Evolutionary conservation across 495 filamentous ascomycete species (phyloP), one percentile per base, ranked within the genome.

Genomic region (Aspergillus carlsbadensis): DNA sequence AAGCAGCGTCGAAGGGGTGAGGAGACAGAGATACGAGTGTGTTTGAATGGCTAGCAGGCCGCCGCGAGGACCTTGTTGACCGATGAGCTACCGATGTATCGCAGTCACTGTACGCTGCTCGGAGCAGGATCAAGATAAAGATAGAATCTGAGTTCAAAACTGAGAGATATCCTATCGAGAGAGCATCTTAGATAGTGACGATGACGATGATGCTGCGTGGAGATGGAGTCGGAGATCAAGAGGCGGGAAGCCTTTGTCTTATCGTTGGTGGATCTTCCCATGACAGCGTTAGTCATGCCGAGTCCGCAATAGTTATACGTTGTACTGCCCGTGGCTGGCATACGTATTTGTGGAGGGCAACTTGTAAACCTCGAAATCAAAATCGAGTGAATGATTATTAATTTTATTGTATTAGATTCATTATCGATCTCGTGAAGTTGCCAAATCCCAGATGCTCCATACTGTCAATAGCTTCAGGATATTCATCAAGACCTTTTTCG

Each of bases 401-500:
- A n/a, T n/a, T n/a, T n/a, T n/a, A n/a, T n/a, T n/a, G n/a, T 22
- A 43, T 43, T 43, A 10, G 17, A 24, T 13, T 29, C 42, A 45
- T 45, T 26, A 45, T 29, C 26, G 26, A 29, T 45, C 3, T 22
- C n/a, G 42, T n/a, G 21, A n/a, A n/a, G n/a, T 29, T 26, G 7
- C 26, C 22, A 21, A 11, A 26, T n/a, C 21, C 42, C 42, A 31
- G 21, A 31, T 45, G 42, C 20, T 29, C 42, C 42, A 37, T 43
- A 11, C 10, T 11, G 13, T 48, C 45, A 26, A 35, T 47, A 29
- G 10, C 45, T 48, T 29, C 11, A n/a, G n/a, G 42, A 33, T 14
- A 31, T 40, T 31, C 37, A 21, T 17, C 56, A 57, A 49, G 46
- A 58, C 62, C 58, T 52, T 65, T 59, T 64, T 66, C 64, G 29